phyloP scores from a whole-genome alignment of 768 basidiomycete genomes.

The Phanerochaete carnosa region DNA sequence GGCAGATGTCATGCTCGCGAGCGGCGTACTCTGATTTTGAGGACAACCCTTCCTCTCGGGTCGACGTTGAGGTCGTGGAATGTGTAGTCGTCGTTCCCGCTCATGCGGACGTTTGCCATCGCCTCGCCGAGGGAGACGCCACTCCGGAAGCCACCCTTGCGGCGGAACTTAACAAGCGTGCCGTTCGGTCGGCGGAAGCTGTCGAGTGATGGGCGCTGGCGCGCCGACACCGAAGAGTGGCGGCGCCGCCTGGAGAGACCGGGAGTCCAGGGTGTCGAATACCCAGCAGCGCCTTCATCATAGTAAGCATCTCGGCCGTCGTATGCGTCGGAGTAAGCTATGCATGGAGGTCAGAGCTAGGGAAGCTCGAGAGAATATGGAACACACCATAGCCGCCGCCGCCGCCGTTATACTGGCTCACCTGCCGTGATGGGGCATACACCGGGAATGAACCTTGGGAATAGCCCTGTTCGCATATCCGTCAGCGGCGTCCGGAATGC shows the following conservation, averaged over 20 bases:
- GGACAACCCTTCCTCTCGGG: constrained; percentile 50
- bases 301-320: constrained; percentile 51
- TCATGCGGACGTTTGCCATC: constrained; percentile 58
- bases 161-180: constrained; percentile 66
- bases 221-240: constrained; percentile 46
- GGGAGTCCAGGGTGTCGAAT: constrained; percentile 16
- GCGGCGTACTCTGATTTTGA: constrained; percentile 58
- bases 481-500: not conserved
- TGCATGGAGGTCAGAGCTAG: not conserved
- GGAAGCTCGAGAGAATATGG: constrained; percentile 12
- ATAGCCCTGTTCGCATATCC: constrained; percentile 28
- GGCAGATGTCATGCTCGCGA: not conserved
- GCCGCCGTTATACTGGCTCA: constrained; percentile 19
- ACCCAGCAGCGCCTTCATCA: constrained; percentile 17
- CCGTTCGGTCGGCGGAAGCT: constrained; percentile 47
- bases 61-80: constrained; percentile 67
- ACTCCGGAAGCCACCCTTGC: constrained; percentile 61
- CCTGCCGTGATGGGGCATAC: constrained; percentile 30
- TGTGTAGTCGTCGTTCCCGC: constrained; percentile 59
- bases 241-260: constrained; percentile 26
- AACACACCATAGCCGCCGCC: constrained; percentile 12
- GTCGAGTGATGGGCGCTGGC: constrained; percentile 24
- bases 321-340: constrained; percentile 55
- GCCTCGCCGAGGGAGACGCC: constrained; percentile 71
- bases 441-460: constrained; percentile 44